Evolutionary conservation across 2,329 filamentous ascomycete species (phyloP).

Genomic region (Alternaria infectoria): DNA sequence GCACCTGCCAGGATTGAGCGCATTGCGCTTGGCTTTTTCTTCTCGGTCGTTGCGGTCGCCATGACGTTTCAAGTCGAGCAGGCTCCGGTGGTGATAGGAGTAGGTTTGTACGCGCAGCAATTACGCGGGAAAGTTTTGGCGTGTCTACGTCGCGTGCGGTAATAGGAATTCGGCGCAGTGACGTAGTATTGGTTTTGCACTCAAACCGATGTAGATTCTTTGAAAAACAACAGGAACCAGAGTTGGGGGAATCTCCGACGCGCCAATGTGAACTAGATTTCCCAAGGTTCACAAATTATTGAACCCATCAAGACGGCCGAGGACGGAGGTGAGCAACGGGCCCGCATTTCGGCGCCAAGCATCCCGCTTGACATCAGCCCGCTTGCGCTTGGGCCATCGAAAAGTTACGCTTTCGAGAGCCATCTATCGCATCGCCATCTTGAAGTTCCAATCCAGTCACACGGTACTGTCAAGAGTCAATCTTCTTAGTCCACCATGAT

Average conservation of each 20-base stretch:
- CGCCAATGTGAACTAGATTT: not conserved
- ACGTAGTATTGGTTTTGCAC: constrained; percentile 6
- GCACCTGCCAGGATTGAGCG: constrained; percentile 92
- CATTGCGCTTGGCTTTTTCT: constrained; percentile 72
- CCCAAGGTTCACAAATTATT: not conserved
- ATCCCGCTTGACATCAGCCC: constrained; percentile 25
- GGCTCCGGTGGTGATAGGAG: not conserved
- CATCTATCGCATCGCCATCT: constrained; percentile 12
- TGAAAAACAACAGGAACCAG: not conserved
- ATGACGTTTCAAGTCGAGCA: constrained; percentile 15
- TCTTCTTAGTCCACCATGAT: constrained; percentile 49
- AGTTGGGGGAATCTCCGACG: not conserved
- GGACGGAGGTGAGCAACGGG: constrained; percentile 9
- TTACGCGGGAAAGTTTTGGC: constrained; percentile 5
- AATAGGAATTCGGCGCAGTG: constrained; percentile 15
- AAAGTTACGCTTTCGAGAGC: constrained; percentile 27
- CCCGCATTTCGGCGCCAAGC: constrained; percentile 15
- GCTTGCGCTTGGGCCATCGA: constrained; percentile 22
- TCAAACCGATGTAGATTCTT: not conserved
- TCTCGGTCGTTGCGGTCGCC: constrained; percentile 40
- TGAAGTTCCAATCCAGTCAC: not conserved
- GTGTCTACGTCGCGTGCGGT: constrained; percentile 9
- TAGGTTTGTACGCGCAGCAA: constrained; percentile 2
- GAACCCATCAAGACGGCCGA: not conserved
- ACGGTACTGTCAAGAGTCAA: no score